Evolutionary conservation across 495 filamentous ascomycete genomes (phyloP).

Genomic region (Gamarada debralockiae): DNA sequence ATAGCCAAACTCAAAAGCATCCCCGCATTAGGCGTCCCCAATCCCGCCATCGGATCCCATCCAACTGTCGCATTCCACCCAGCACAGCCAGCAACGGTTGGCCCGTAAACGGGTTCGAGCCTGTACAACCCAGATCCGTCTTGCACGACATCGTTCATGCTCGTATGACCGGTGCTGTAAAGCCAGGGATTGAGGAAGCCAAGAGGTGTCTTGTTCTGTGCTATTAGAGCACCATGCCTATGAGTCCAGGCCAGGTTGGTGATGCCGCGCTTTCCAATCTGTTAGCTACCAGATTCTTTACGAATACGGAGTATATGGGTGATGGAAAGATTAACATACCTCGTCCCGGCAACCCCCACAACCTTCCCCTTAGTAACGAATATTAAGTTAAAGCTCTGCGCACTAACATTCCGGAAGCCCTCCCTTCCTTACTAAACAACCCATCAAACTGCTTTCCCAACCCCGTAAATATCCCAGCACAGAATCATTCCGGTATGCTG

Average conservation of each 20-base stretch:
- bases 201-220: constrained; percentile 48
- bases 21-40: constrained; percentile 45
- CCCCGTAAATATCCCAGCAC: no score
- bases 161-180: constrained; percentile 49
- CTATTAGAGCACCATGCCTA: constrained; percentile 56
- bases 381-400: no score
- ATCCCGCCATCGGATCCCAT: constrained; percentile 64
- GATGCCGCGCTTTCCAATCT: constrained; percentile 19
- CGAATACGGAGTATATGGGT: neutral
- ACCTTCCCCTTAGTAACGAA: no score
- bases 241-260: constrained; percentile 36
- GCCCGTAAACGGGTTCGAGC: constrained; percentile 41
- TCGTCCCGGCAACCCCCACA: no score
- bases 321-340: constrained; percentile 2
- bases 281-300: neutral
- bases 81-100: constrained; percentile 36
- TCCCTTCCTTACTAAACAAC: no score
- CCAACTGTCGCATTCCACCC: constrained; percentile 50
- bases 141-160: constrained; percentile 54
- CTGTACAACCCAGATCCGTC: no score
- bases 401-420: no score
- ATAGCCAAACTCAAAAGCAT: no score
- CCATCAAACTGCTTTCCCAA: no score
- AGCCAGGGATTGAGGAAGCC: constrained; percentile 59
- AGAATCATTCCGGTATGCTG: no score